A percentile compares a stretch with the other conserved stretches of the same genome.
These are phyloP conservation scores for Jackrogersella minutella DNA, from an alignment of 495 filamentous ascomycete genomes.

Conservation along the genomic window DNA sequence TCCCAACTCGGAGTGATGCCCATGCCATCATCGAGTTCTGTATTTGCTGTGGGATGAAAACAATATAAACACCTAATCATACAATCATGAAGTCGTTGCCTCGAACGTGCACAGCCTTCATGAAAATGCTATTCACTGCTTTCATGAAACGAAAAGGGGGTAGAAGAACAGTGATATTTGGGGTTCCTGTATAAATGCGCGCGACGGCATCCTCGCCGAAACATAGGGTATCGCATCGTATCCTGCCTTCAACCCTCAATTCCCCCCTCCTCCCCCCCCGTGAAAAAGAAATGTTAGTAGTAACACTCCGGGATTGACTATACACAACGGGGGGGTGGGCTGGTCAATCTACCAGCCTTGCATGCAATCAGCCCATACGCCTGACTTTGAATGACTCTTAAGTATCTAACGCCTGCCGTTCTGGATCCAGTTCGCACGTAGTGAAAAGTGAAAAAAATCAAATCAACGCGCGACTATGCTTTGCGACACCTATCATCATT, in stretches of 20 bases:
- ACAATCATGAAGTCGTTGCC: neutral
- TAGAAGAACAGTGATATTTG: too few relatives aligned
- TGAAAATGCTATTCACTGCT: too few relatives aligned
- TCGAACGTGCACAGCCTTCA: too few relatives aligned
- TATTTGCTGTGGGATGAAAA: neutral
- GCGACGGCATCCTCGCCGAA: too few relatives aligned
- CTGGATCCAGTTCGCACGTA: slow-evolving; percentile 11
- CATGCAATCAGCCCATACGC: slow-evolving; percentile 21
- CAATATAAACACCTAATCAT: neutral
- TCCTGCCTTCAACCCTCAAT: too few relatives aligned
- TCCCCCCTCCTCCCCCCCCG: too few relatives aligned
- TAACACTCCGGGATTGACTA: slow-evolving; percentile 9
- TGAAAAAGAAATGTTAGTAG: neutral
- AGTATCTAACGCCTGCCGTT: slow-evolving; percentile 20
- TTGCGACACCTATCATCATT: slow-evolving; percentile 13
- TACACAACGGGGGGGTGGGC: slow-evolving; percentile 17
- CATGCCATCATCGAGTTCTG: too few relatives aligned
- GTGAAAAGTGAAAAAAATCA: too few relatives aligned
- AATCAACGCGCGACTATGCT: slow-evolving; percentile 10
- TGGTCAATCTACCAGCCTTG: neutral
- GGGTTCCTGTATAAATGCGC: too few relatives aligned
- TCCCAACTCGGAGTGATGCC: too few relatives aligned
- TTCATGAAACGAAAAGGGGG: too few relatives aligned
- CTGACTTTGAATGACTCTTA: neutral
- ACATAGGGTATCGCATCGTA: too few relatives aligned